A percentile compares a stretch with the other conserved stretches of the same genome.
These are phyloP conservation scores for Aspergillus cejpii DNA, from an alignment of 2,329 filamentous ascomycete genomes.

Conservation along the genomic window DNA sequence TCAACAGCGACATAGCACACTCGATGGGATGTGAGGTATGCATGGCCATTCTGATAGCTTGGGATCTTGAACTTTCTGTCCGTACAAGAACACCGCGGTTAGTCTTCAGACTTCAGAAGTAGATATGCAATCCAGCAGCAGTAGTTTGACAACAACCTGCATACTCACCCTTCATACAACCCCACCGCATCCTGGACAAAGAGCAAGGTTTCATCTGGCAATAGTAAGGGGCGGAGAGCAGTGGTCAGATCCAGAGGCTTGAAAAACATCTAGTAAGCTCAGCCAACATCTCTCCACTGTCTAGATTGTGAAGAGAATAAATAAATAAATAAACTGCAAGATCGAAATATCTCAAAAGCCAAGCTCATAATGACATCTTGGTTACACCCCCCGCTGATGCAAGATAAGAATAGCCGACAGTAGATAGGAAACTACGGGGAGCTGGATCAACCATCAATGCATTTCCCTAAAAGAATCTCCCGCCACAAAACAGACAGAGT, in stretches of 20 bases:
- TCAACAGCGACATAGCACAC: conserved; percentile 89
- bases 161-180: conserved; percentile 84
- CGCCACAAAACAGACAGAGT: neutral
- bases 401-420: neutral
- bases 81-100: conserved; percentile 16
- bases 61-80: conserved; percentile 87
- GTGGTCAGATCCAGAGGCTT: conserved; percentile 93
- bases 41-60: conserved; percentile 89
- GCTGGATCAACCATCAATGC: neutral
- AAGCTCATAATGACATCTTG: neutral
- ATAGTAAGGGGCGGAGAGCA: conserved; percentile 83
- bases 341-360: neutral
- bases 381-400: neutral
- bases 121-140: neutral
- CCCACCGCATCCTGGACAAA: conserved; percentile 98
- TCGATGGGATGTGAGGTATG: conserved; percentile 92
- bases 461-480: neutral
- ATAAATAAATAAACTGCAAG: conserved; percentile 3
- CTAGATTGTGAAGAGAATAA: conserved; percentile 9
- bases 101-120: conserved; percentile 9
- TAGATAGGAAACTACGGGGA: neutral
- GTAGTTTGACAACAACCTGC: conserved; percentile 6
- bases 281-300: conserved; percentile 18
- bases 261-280: conserved; percentile 80
- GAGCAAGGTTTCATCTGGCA: conserved; percentile 87